A percentile compares a stretch with the other conserved stretches of the same genome.
phyloP scores from a whole-genome alignment of 1,284 basidiomycete species.

The Mycena sp. region DNA sequence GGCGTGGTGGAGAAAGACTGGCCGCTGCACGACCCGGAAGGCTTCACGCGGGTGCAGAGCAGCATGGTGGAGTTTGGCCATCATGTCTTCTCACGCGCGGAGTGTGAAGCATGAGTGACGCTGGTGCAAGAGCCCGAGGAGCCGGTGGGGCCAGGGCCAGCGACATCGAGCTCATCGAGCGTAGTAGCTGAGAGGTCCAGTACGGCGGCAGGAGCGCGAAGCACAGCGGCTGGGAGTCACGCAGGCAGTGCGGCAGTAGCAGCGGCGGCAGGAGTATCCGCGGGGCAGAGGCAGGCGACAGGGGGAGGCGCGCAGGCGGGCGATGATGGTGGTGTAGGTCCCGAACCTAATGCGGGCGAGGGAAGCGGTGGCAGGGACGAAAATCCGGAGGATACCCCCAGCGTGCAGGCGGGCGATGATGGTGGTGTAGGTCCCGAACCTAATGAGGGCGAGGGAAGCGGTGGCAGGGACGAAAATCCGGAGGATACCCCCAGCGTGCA shows the following conservation, averaged over 20 bases:
- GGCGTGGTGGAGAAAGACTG: not conserved
- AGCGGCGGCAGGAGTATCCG: too few relatives aligned
- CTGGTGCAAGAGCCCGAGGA: too few relatives aligned
- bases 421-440: not conserved
- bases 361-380: not conserved
- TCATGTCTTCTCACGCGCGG: not conserved
- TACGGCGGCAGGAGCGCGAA: too few relatives aligned
- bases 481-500: not conserved
- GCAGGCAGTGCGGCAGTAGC: too few relatives aligned
- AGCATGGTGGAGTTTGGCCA: constrained; percentile 8
- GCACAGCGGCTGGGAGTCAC: too few relatives aligned
- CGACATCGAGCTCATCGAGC: too few relatives aligned
- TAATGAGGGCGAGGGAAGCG: not conserved
- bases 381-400: not conserved
- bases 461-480: not conserved
- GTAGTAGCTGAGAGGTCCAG: too few relatives aligned
- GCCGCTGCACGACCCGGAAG: not conserved
- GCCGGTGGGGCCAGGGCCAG: too few relatives aligned
- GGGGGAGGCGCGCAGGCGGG: not conserved
- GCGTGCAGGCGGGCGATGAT: not conserved
- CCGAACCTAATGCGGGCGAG: not conserved
- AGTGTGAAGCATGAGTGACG: not conserved
- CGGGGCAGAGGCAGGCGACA: too few relatives aligned
- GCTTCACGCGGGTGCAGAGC: not conserved
- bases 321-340: not conserved